Evolutionary conservation across 805 yeast genomes (phyloP), one percentile per base, ranked within the genome.

Genomic region (Peterozyma xylosa): DNA sequence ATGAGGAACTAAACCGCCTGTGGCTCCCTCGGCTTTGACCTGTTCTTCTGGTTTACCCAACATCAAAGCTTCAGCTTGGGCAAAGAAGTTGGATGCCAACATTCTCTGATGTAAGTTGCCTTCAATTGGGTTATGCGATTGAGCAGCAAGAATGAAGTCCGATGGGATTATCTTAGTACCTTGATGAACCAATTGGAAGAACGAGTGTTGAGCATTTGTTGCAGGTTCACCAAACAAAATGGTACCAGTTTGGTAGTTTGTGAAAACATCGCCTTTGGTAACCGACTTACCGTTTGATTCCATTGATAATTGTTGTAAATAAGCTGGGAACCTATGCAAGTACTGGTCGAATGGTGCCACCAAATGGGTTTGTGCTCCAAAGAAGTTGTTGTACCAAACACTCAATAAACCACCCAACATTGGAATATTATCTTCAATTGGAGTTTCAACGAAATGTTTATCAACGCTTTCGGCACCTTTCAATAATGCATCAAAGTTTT

Each of bases 271-370:
- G 59, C 87, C 89, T 70, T 97, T 84, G 58, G 96, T 85, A 55
- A 93, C 97, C 39, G 95, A 82, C 73, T 93, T 93, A 74, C 99
- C 99, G 73, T 93, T 93, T 48, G 97, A 89, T 74, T 93, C 99
- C 99, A 93, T 93, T 32, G 96, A 86, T 66, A 93, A 78, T 73
- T 93, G 99, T 76, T 93, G 99, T 70, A 93, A 77, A 73, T 93
- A 93, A 48, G 99, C 99, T 50, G 99, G 97, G 91, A 93, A 93
- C 67, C 99, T 80, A 79, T 91, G 96, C 70, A 93, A 74, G 76
- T 93, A 93, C 74, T 93, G 99, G 70, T 93, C 99, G 62, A 90
- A 93, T 54, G 99, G 99, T 48, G 96, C 96, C 53, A 93, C 96
- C 66, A 93, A 76, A 68, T 93, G 97, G 52, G 99, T 93, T 75